Evolutionary conservation across 2,329 filamentous ascomycete genomes (phyloP).

Genomic region (Talaromyces sp.): DNA sequence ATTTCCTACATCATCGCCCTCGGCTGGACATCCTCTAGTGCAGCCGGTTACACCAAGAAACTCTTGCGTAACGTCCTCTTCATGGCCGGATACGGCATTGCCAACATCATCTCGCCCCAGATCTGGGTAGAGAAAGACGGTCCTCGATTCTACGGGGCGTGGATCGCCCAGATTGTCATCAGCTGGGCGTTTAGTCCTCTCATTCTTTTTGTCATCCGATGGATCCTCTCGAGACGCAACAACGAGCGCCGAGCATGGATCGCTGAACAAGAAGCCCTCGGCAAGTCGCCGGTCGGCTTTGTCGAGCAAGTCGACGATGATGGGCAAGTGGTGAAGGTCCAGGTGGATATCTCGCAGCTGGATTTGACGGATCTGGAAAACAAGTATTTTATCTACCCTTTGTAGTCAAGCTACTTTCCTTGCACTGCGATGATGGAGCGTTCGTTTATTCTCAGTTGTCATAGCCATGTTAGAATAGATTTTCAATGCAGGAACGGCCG

Average conservation of each 20-base stretch:
- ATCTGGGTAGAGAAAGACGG: constrained; percentile 3
- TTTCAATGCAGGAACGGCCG: neutral
- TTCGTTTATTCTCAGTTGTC: neutral
- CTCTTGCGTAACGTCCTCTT: constrained; percentile 7
- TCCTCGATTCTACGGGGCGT: constrained; percentile 6
- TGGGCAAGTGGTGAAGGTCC: neutral
- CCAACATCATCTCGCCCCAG: constrained; percentile 7
- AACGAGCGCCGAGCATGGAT: constrained; percentile 1
- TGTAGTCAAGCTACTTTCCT: neutral
- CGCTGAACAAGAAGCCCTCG: neutral
- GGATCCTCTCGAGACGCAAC: constrained; percentile 1
- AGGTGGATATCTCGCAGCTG: neutral
- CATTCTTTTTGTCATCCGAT: neutral
- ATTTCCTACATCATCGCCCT: constrained; percentile 5
- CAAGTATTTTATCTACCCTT: constrained; percentile 6
- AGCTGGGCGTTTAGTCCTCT: constrained; percentile 12
- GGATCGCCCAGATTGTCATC: constrained; percentile 8
- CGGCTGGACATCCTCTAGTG: constrained; percentile 5
- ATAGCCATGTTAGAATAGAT: neutral
- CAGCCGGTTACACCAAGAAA: constrained; percentile 7
- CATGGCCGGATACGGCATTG: constrained; percentile 5
- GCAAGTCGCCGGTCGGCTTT: neutral
- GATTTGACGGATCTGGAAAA: constrained; percentile 7
- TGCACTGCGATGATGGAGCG: neutral
- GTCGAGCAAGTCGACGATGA: constrained; percentile 6